A percentile compares a stretch with the other conserved stretches of the same genome.
phyloP scores from a whole-genome alignment of 2,329 filamentous ascomycete genomes.

The Venturia effusa region DNA sequence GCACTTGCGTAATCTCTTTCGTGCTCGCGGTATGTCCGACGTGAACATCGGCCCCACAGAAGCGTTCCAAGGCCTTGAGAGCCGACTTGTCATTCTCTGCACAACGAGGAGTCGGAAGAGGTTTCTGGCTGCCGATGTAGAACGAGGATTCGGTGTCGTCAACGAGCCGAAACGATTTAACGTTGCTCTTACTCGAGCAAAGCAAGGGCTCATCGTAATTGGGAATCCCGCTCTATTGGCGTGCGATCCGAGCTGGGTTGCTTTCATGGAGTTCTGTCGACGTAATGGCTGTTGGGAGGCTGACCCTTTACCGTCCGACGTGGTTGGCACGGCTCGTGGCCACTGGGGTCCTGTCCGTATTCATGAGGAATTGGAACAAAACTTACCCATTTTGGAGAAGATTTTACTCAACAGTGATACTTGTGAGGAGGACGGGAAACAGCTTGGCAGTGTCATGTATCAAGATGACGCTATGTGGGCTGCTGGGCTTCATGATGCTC shows the following conservation, averaged over 20 bases:
- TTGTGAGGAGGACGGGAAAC: background rate
- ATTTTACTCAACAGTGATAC: background rate
- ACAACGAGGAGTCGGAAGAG: conserved; percentile 28
- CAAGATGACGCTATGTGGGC: conserved; percentile 7
- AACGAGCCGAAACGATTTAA: conserved; percentile 30
- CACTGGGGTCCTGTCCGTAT: background rate
- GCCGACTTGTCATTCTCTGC: conserved; percentile 33
- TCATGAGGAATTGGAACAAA: background rate
- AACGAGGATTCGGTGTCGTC: conserved; percentile 26
- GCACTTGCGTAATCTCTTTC: conserved; percentile 26
- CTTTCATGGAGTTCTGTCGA: conserved; percentile 27
- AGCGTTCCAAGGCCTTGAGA: conserved; percentile 36
- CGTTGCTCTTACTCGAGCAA: conserved; percentile 34
- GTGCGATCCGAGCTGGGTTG: conserved; percentile 27
- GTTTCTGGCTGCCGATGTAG: conserved; percentile 23
- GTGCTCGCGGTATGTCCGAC: conserved; percentile 22
- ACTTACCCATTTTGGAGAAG: background rate
- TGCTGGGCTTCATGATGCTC: background rate
- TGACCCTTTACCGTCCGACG: conserved; percentile 12
- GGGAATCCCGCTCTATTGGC: conserved; percentile 29
- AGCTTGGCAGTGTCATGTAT: background rate
- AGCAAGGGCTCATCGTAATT: conserved; percentile 31
- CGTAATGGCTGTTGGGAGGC: conserved; percentile 25
- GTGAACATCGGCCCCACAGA: conserved; percentile 37
- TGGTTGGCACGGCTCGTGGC: background rate